phyloP scores from a whole-genome alignment of 139 green algal genomes.

The Chlorella vulgaris region DNA sequence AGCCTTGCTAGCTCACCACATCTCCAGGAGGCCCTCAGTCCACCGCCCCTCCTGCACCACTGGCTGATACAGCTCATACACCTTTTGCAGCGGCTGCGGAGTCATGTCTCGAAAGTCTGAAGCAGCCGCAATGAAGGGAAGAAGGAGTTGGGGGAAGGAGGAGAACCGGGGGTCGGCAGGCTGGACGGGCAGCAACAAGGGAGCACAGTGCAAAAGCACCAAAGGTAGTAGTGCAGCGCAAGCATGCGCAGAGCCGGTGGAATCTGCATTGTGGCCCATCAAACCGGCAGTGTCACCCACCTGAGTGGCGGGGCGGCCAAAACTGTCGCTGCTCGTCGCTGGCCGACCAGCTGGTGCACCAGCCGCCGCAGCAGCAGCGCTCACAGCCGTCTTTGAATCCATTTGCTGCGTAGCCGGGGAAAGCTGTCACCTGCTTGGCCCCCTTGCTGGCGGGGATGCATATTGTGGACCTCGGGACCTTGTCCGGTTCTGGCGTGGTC shows the following conservation, averaged over 20 bases:
- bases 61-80: slow-evolving; percentile 28
- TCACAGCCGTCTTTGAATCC: neutral
- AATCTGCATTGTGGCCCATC: no score
- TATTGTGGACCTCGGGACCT: no score
- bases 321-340: slow-evolving; percentile 6
- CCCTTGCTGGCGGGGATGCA: no score
- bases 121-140: neutral
- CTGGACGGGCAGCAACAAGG: no score
- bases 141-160: neutral
- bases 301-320: slow-evolving; percentile 36
- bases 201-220: no score
- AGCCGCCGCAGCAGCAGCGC: neutral
- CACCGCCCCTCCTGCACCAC: slow-evolving; percentile 43
- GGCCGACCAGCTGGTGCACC: slow-evolving; percentile 26
- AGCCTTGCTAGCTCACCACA: slow-evolving; percentile 40
- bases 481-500: no score
- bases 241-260: no score
- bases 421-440: no score
- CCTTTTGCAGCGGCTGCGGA: slow-evolving; percentile 2
- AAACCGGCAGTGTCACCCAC: no score
- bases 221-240: no score
- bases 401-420: neutral
- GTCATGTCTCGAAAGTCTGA: slow-evolving; percentile 37
- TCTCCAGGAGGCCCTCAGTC: slow-evolving; percentile 49
- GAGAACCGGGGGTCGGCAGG: no score